Evolutionary conservation across 129 eudicot genomes (phyloP).

Genomic region (Escallonia rubra): DNA sequence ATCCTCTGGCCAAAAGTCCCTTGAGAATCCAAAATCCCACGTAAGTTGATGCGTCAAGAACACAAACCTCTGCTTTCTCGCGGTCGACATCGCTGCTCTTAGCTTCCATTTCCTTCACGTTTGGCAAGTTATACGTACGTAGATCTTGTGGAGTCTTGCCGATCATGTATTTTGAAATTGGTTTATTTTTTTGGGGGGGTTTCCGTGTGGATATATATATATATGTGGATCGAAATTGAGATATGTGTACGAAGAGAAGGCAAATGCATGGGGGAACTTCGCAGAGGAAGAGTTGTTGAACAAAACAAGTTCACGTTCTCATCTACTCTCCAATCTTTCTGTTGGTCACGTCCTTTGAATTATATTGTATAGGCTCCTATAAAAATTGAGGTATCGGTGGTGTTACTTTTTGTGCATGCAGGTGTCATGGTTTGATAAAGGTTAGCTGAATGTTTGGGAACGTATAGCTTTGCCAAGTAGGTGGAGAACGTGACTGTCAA

Average conservation of each 20-base stretch:
- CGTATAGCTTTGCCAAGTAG: no score
- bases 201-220: not conserved
- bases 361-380: no score
- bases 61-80: constrained; percentile 17
- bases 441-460: no score
- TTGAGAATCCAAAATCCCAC: constrained; percentile 29
- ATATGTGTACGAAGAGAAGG: no score
- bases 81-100: not conserved
- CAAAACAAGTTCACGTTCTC: constrained; percentile 13
- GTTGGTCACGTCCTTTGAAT: not conserved
- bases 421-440: no score
- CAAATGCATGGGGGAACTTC: no score
- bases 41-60: constrained; percentile 29
- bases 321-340: constrained; percentile 9
- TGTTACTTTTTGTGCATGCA: no score
- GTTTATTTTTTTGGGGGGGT: not conserved
- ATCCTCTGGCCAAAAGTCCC: constrained; percentile 18
- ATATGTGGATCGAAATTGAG: no score
- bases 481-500: not conserved
- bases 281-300: constrained; percentile 17
- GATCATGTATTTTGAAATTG: no score
- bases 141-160: not conserved
- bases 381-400: no score
- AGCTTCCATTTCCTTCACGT: constrained; percentile 2
- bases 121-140: not conserved